Conservation (phyloP, 2,329 filamentous ascomycete species). For the Claviceps capensis region DNA sequence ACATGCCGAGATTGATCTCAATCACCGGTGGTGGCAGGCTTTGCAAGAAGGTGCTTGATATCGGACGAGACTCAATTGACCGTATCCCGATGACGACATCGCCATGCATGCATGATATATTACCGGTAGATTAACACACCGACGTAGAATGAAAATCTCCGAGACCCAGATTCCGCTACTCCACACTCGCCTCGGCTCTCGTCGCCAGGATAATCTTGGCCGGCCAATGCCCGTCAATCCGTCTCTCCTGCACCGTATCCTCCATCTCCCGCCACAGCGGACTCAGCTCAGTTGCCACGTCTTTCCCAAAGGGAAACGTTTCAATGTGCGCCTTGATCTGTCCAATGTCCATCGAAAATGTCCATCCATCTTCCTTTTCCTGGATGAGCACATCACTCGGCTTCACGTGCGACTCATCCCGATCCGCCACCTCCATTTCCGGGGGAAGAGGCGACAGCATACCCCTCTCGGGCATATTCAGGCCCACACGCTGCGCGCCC, state of each 20-base stretch:
- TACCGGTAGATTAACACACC: no score
- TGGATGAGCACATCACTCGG: not conserved
- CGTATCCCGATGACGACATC: no score
- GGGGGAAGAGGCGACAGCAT: not conserved
- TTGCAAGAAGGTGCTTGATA: no score
- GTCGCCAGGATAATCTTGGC: not conserved
- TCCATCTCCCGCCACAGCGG: not conserved
- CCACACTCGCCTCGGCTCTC: not conserved
- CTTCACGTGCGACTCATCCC: not conserved
- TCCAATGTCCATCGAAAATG: not conserved
- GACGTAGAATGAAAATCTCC: no score
- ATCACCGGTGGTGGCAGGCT: not conserved
- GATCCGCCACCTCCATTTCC: not conserved
- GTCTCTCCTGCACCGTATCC: not conserved
- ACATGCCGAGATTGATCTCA: not conserved
- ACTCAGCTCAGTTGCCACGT: not conserved
- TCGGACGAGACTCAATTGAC: no score
- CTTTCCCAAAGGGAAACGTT: not conserved
- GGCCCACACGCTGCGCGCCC: not conserved
- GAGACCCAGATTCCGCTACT: no score
- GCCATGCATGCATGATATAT: no score
- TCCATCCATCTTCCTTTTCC: not conserved
- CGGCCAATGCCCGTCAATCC: not conserved
- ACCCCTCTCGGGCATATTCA: not conserved
- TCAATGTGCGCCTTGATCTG: not conserved